Evolutionary conservation across 495 filamentous ascomycete genomes (phyloP), one percentile per base, ranked within the genome.

Genomic region (Endocarpon pusillum): DNA sequence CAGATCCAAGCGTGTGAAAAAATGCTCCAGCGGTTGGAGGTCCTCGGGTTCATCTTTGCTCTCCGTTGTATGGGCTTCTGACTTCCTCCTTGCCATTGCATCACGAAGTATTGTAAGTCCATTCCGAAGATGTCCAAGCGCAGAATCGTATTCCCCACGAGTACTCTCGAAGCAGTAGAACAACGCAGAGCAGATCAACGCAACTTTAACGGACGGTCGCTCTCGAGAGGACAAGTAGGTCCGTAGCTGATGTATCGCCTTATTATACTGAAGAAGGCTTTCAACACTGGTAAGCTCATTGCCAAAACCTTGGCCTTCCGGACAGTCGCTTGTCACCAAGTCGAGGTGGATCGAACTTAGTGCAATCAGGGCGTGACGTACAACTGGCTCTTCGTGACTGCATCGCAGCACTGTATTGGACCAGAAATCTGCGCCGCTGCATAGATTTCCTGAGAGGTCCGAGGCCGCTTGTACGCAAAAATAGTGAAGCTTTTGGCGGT

Each of bases 361-460:
- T 0, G 58, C 52, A 32, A 59, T 50, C 1, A 61, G 44, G 14
- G 57, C 55, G 45, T 59, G 57, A 9, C 56, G 53, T 18, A 64
- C 48, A 2, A 58, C 44, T 12, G 58, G 53, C 27, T 56, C 44
- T 18, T 45, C 33, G 25, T 58, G 43, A 21, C 50, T 50, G 26
- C 49, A 47, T 35, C 59, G 55, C 1, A 61, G 42, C 11, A 67
- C 46, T 8, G 55, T 39, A 6, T 41, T 42, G 10, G 47, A 46
- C 61, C 59, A 65, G 26, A 67, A 54, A 0, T 48, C 44, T 8
- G 52, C 36, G 19, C 53, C 54, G 18, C 61, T 61, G n/a, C n/a
- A n/a, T n/a, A n/a, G n/a, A 35, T 53, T 56, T 14, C 55, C 55
- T 4, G 56, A 49, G 3, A 67, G 39, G 11, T 52, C 44, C 2